A percentile compares a stretch with the other conserved stretches of the same genome.
phyloP scores from a whole-genome alignment of 2,329 filamentous ascomycete genomes.

The Fusarium albosuccineum region DNA sequence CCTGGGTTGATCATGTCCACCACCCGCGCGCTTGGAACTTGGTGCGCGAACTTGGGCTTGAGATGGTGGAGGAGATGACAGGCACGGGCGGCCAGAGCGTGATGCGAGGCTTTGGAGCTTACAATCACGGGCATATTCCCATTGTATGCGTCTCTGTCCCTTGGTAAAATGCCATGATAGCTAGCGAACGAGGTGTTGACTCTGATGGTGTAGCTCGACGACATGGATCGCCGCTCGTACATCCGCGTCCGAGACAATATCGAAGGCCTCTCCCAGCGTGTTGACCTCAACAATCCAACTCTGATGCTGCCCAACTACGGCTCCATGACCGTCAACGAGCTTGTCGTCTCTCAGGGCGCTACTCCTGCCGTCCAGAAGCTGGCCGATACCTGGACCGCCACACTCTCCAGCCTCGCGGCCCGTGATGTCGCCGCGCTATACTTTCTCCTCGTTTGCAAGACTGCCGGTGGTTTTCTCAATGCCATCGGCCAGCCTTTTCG shows the following conservation, averaged over 20 bases:
- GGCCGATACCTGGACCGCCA: conserved; percentile 42
- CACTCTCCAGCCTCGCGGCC: conserved; percentile 42
- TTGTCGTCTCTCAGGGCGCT: conserved; percentile 39
- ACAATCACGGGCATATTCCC: conserved; percentile 13
- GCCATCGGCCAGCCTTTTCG: conserved; percentile 18
- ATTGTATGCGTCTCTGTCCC: conserved; percentile 6
- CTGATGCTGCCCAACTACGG: conserved; percentile 33
- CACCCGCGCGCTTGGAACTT: conserved; percentile 29
- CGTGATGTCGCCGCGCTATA: conserved; percentile 34
- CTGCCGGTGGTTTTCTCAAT: conserved; percentile 37
- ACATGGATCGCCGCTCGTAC: conserved; percentile 32
- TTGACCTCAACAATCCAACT: conserved; percentile 37
- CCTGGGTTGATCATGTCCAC: conserved; percentile 39
- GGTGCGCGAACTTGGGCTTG: conserved; percentile 18
- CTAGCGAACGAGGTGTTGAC: not conserved
- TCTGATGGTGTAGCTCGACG: conserved; percentile 13
- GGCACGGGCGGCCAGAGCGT: conserved; percentile 12
- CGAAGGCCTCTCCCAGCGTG: conserved; percentile 33
- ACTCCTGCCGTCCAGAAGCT: conserved; percentile 24
- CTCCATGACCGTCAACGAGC: conserved; percentile 35
- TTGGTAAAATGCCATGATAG: not conserved
- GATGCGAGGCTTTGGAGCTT: conserved; percentile 20
- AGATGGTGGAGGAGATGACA: conserved; percentile 23
- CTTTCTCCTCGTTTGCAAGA: conserved; percentile 42
- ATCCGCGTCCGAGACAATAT: conserved; percentile 34